A percentile compares a stretch with the other conserved stretches of the same genome.
These are phyloP conservation scores for Orbilia ellipsospora DNA, from an alignment of 2,329 filamentous ascomycete genomes.

Conservation along the genomic window DNA sequence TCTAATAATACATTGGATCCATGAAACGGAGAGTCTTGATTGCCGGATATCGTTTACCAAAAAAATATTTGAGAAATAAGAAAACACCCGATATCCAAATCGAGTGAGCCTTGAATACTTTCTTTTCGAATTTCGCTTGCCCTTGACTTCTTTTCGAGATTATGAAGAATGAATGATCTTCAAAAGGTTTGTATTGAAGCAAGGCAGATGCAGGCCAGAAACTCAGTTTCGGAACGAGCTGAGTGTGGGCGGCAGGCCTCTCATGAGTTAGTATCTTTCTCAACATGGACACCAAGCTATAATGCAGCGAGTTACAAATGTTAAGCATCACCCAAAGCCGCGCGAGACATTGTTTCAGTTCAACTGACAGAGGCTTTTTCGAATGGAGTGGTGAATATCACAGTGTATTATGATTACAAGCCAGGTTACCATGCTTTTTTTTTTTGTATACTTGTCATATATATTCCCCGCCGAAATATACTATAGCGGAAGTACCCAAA, in stretches of 20 bases:
- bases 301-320: slow-evolving; percentile 20
- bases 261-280: no score
- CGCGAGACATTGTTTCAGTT: slow-evolving; percentile 52
- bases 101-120: neutral
- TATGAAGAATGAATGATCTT: slow-evolving; percentile 34
- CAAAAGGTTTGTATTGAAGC: slow-evolving; percentile 5
- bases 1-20: slow-evolving; percentile 15
- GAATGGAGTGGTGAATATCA: slow-evolving; percentile 39
- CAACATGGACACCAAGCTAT: neutral
- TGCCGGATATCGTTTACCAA: slow-evolving; percentile 19
- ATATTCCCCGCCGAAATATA: slow-evolving; percentile 35
- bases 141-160: neutral
- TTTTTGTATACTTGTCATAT: no score
- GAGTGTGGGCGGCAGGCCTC: slow-evolving; percentile 2
- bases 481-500: slow-evolving; percentile 33
- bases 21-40: slow-evolving; percentile 16
- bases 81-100: neutral
- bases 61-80: neutral
- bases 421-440: slow-evolving; percentile 43
- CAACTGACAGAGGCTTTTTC: slow-evolving; percentile 20
- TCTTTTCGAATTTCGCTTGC: neutral
- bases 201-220: slow-evolving; percentile 45
- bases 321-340: slow-evolving; percentile 8
- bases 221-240: slow-evolving; percentile 16
- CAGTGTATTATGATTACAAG: slow-evolving; percentile 32